Evolutionary conservation across 169 alveolate species (phyloP), one percentile per base, ranked within the genome.

Genomic region (Plasmodium coatneyi): DNA sequence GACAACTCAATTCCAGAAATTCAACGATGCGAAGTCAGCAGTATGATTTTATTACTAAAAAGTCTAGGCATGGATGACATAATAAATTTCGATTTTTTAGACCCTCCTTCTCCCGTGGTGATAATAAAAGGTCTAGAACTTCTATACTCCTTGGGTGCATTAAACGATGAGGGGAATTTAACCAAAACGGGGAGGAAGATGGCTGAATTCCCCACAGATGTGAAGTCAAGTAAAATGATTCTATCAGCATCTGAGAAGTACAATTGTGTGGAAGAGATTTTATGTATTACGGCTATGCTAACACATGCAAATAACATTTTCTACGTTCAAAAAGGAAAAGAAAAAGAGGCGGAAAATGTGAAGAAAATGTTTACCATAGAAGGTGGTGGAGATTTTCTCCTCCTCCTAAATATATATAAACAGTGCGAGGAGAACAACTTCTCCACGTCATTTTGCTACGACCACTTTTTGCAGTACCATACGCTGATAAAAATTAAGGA

Each of bases 171-270:
- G 92, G 99, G 99, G 10, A 99, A 98, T 32, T 97, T 99, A 28
- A 99, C 99, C 0, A 98, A 98, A 87, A 80, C 98, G 10, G 99
- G 99, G 1, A 96, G 99, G 60, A 98, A 99, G 80, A 99, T 99
- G 99, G 99, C 99, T 4, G 99, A 99, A 95, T 98, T 99, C 54
- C 99, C 99, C 14, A 93, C 99, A 80, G 99, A 99, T 89, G 99
- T 99, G 36, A 98, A 98, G 98, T 97, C 98, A 74, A 97, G 99
- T 71, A 99, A 99, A 97, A 95, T 97, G 95, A 80, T 98, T 76
- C 94, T 98, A 56, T 90, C 97, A 22, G 97, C 99, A 7, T 78
- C 90, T 9, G 99, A 97, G 91, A 97, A 98, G 94, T 99, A 98
- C 97, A 97, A 97, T 82, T 99, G 99, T 95, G 98, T 99, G 22